Conservation (phyloP, 345 rosid genomes). For the Mallotus nudiflorus region DNA sequence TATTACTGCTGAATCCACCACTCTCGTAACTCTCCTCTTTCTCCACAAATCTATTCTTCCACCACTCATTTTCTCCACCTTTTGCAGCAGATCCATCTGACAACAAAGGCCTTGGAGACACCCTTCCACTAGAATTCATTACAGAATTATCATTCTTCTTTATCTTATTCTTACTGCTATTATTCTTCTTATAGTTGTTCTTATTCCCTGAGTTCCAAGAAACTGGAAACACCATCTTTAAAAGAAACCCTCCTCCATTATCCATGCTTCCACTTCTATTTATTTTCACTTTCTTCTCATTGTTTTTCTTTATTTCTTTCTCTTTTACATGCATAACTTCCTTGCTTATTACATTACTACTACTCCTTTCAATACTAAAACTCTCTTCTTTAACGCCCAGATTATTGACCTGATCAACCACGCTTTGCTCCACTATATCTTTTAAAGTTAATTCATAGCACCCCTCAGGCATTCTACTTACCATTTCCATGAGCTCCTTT, state of each 20-base stretch:
- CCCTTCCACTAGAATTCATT: slow-evolving; percentile 14
- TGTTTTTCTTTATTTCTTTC: slow-evolving; percentile 14
- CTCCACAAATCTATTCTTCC: slow-evolving; percentile 48
- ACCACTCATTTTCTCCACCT: slow-evolving; percentile 60
- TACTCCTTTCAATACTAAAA: slow-evolving; percentile 13
- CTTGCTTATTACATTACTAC: slow-evolving; percentile 1
- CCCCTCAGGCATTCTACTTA: slow-evolving; percentile 81
- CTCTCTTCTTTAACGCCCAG: slow-evolving; percentile 28
- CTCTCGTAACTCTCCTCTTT: slow-evolving; percentile 40
- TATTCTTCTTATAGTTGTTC: slow-evolving; percentile 33
- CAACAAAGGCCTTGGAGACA: slow-evolving; percentile 50
- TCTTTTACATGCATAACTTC: slow-evolving; percentile 21
- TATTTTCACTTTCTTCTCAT: slow-evolving; percentile 21
- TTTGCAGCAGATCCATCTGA: slow-evolving; percentile 38
- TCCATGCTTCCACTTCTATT: slow-evolving; percentile 42
- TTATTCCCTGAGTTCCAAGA: slow-evolving; percentile 44
- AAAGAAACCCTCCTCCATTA: slow-evolving; percentile 60
- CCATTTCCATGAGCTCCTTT: slow-evolving; percentile 92
- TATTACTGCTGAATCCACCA: slow-evolving; percentile 33
- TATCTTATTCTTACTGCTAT: background rate
- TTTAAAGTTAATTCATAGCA: slow-evolving; percentile 81
- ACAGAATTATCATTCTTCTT: slow-evolving; percentile 14
- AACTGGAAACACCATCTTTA: slow-evolving; percentile 70
- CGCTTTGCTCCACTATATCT: slow-evolving; percentile 65
- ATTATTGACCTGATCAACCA: slow-evolving; percentile 6